Base-by-base conservation (phyloP, 768 basidiomycete species). In the Collybia mongolica region DNA sequence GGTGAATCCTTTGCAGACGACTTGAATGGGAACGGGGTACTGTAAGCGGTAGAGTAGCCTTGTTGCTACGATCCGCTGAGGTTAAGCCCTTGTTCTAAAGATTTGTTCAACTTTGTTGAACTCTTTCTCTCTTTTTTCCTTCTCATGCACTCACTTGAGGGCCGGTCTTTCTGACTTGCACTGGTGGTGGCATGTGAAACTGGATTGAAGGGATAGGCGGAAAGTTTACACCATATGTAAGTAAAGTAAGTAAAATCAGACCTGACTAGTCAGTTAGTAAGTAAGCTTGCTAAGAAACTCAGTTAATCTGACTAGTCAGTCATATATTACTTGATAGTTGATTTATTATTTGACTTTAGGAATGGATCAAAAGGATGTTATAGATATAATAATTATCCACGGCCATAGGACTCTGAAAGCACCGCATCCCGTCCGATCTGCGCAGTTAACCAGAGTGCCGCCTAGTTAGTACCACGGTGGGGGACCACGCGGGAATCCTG, bases 1-100 rank as follows among this genome's bases (percentile, higher is more conserved):
- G 77, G 75, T 81, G 78, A 83, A 83, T 83, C 80, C 79, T 82
- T 84, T 83, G 82, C 80, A 83, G 82, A 84, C 80, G 79, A 83
- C 82, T 82, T 83, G 79, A 81, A 80, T 82, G 75, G 75, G 78
- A 78, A 81, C 79, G 72, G 81, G 79, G 81, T 83, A 80, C 79
- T 82, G 82, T 83, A 83, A 82, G 82, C 74, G 72, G 81, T 64
- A 81, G 81, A 83, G 81, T 82, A 83, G 82, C 80, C 82, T 83
- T 83, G 82, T 83, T 77, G 81, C 80, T 83, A 83, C 80, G 78
- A 83, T 83, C 82, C 74, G 75, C 82, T 83, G 81, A 83, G 82
- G 80, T 80, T 83, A 81, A 83, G 80, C 80, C 77, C 73, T 78
- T 76, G 79, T 82, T 79, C 77, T 79, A 81, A 69, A 80, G 80